Evolutionary conservation across 192 early-diverging fungal genomes (phyloP), one percentile per base, ranked within the genome.

Genomic region (Allomyces arbusculus): DNA sequence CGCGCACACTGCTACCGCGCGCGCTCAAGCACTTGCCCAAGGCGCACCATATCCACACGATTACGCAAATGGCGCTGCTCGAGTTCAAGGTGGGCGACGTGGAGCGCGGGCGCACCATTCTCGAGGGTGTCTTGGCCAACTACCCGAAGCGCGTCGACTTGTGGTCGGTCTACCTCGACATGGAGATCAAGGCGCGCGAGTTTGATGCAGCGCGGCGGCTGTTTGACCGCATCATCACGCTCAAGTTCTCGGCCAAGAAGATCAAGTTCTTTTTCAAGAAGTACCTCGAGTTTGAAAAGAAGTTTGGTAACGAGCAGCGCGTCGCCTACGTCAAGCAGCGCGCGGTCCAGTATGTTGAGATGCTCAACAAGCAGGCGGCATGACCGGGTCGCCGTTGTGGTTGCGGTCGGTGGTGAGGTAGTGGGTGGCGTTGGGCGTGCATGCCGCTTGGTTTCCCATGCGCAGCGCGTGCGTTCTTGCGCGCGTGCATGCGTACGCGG

Each of bases 241-340:
- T 94, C 78, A 94, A 92, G 73, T 79, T 88, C 69, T 94, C 94
- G 23, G 88, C 91, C 24, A 96, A 94, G 81, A 93, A 95, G 82
- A 94, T 96, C 91, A 97, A 96, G 76, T 97, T 92, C 79, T 86
- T 99, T 70, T 97, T 99, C 78, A 99, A 97, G 78, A 91, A 92
- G 77, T 99, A 90, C 83, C 81, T 99, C 63, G 84, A 85, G 23
- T 99, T 89, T 73, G 96, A 99, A 71, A 95, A 94, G 80, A 80
- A 82, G 33, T 76, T 87, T 69, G 92, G 94, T 23, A 79, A 81
- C 58, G 82, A 82, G 6, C 87, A 91, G 50, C 78, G 84, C 23
- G 73, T 91, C 24, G 87, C 91, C 66, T 81, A 89, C 69, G 95
- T 99, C 28, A 97, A 95, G 77, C 72, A 87, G 70, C 78, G 76